Conservation (phyloP, 441 rosid species). For the Gossypium gossypioides region DNA sequence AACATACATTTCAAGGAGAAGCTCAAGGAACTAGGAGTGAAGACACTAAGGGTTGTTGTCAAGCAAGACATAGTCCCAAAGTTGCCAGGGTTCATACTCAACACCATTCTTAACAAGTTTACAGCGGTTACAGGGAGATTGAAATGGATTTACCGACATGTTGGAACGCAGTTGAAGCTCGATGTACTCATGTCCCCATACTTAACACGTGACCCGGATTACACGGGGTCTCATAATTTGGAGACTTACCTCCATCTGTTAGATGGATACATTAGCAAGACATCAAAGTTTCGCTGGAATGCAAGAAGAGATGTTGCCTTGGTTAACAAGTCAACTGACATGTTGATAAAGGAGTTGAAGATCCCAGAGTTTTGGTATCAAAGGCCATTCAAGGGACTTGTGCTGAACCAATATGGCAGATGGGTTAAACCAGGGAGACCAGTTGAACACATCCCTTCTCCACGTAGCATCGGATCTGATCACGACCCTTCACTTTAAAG, state of each 20-base stretch:
- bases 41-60: constrained; percentile 38
- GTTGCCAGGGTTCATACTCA: constrained; percentile 44
- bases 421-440: constrained; percentile 37
- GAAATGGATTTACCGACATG: constrained; percentile 53
- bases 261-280: constrained; percentile 48
- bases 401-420: constrained; percentile 52
- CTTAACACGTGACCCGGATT: constrained; percentile 25
- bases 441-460: constrained; percentile 40
- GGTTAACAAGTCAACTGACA: constrained; percentile 55
- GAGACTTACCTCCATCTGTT: constrained; percentile 39
- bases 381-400: constrained; percentile 55
- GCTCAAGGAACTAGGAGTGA: constrained; percentile 36
- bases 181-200: constrained; percentile 33
- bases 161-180: constrained; percentile 40
- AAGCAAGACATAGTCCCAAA: constrained; percentile 51
- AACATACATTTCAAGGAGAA: constrained; percentile 43
- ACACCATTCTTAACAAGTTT: constrained; percentile 32
- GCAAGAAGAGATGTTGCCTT: constrained; percentile 62
- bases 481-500: background rate
- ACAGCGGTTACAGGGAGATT: constrained; percentile 21
- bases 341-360: constrained; percentile 53
- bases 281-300: constrained; percentile 38
- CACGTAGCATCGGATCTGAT: constrained; percentile 20
- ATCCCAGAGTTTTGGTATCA: constrained; percentile 61
- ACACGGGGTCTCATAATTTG: constrained; percentile 4